These are phyloP conservation scores for Pleomassaria siparia DNA, from an alignment of 2,329 filamentous ascomycete species.

Conservation along the genomic window DNA sequence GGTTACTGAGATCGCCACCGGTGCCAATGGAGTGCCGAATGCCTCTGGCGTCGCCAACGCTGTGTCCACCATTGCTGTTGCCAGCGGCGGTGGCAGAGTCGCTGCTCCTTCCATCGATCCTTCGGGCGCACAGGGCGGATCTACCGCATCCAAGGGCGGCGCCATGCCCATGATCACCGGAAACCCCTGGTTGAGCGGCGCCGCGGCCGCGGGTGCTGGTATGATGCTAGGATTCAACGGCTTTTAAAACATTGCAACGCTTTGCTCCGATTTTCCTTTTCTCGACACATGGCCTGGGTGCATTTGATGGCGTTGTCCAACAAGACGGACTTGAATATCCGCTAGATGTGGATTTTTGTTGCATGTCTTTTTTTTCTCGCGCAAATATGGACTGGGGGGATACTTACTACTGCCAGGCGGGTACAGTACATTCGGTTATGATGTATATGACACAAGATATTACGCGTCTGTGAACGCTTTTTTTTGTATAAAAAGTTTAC, in stretches of 20 bases:
- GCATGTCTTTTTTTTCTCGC: too few species aligned
- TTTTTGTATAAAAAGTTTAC: too few species aligned
- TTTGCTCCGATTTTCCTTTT: neutral
- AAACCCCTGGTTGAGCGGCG: conserved; percentile 32
- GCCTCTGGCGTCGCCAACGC: conserved; percentile 55
- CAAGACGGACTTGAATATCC: neutral
- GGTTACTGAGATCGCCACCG: conserved; percentile 57
- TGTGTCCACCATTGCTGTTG: conserved; percentile 50
- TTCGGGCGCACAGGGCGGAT: conserved; percentile 9
- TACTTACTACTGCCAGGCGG: too few species aligned
- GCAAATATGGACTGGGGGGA: too few species aligned
- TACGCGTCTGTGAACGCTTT: too few species aligned
- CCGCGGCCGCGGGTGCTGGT: conserved; percentile 32
- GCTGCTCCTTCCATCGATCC: conserved; percentile 28
- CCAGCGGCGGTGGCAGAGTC: conserved; percentile 49
- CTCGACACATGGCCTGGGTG: neutral
- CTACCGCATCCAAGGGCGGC: conserved; percentile 16
- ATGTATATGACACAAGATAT: too few species aligned
- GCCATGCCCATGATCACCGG: conserved; percentile 27
- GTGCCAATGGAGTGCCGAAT: conserved; percentile 52
- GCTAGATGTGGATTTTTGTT: too few species aligned
- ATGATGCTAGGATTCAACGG: conserved; percentile 36
- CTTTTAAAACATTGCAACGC: conserved; percentile 19
- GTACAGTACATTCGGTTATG: too few species aligned
- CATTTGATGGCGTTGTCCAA: neutral